Evolutionary conservation across 2,329 filamentous ascomycete species (phyloP), one percentile per base, ranked within the genome.

Genomic region (Harringtonia lauricola): DNA sequence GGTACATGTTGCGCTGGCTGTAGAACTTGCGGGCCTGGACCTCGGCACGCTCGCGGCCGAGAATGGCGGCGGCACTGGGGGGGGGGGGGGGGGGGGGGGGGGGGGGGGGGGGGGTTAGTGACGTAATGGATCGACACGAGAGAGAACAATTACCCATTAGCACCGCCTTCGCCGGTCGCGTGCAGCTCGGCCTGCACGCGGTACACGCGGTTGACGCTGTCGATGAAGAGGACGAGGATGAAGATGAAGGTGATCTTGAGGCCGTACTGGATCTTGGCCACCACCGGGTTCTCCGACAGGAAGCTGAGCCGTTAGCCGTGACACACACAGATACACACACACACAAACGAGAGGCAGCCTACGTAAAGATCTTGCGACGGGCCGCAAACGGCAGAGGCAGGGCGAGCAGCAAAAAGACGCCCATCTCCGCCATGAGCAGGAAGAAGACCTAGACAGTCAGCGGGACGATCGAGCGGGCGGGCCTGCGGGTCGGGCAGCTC

Each of bases 1-100:
- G 88, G 71, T 98, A 98, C 92, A 98, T 98, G 80, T 98, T 98
- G 66, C 92, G 89, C 72, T 98, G 90, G 49, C 89, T 95, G 77
- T 98, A 98, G 75, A 98, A 98, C 70, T 98, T 98, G 76, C 92
- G 88, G 52, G 92, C 90, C 67, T 98, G 92, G 42, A 96, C 90
- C 69, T 98, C 92, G 77, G 94, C 88, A 52, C 92, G 90, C 63
- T 96, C 92, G 60, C 86, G 83, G 51, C 92, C 90, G 57, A 95
- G 79, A 47, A 89, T 80, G 41, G 81, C 77, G 59, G 83, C 77
- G 59, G 83, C 65, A 45, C 65, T 70, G 53, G 40, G 41, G 35
- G 36, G 31, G 41, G n/a, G n/a, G n/a, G n/a, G n/a, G n/a, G n/a
- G n/a, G n/a, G n/a, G n/a, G n/a, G n/a, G n/a, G n/a, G n/a, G n/a